Evolutionary conservation across 306 rosid genomes (phyloP).

Genomic region (Cicer arietinum): DNA sequence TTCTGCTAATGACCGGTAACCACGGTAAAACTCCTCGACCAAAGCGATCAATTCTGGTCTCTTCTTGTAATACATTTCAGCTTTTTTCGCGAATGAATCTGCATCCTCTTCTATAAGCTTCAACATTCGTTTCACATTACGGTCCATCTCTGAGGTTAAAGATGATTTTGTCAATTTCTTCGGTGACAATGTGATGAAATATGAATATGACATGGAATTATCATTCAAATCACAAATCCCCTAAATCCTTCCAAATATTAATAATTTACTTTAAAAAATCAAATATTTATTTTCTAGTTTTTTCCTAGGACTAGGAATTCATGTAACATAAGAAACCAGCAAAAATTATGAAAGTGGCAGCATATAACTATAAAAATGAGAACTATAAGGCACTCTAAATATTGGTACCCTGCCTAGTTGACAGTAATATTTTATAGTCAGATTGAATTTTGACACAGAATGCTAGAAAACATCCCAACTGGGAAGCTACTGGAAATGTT

Average conservation of each 20-base stretch:
- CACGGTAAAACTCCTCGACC: slow-evolving; percentile 88
- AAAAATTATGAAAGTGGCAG: not conserved
- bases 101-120: slow-evolving; percentile 94
- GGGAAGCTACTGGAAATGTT: no score
- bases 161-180: slow-evolving; percentile 57
- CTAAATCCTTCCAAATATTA: not conserved
- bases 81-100: slow-evolving; percentile 93
- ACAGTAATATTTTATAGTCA: no score
- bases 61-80: slow-evolving; percentile 96
- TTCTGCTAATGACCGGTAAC: slow-evolving; percentile 88
- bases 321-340: not conserved
- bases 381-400: not conserved
- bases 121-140: slow-evolving; percentile 82
- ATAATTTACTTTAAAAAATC: no score
- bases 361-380: not conserved
- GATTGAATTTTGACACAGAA: not conserved
- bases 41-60: slow-evolving; percentile 87
- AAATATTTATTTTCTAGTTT: not conserved
- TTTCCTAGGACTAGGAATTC: not conserved
- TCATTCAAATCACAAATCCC: not conserved
- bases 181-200: slow-evolving; percentile 42
- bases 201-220: slow-evolving; percentile 7
- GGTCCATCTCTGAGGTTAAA: slow-evolving; percentile 83
- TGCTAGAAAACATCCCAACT: not conserved
- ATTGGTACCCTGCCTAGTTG: no score